A percentile compares a stretch with the other conserved stretches of the same genome.
phyloP scores from a whole-genome alignment of 495 filamentous ascomycete species.

The Penicillium psychrofluorescens region DNA sequence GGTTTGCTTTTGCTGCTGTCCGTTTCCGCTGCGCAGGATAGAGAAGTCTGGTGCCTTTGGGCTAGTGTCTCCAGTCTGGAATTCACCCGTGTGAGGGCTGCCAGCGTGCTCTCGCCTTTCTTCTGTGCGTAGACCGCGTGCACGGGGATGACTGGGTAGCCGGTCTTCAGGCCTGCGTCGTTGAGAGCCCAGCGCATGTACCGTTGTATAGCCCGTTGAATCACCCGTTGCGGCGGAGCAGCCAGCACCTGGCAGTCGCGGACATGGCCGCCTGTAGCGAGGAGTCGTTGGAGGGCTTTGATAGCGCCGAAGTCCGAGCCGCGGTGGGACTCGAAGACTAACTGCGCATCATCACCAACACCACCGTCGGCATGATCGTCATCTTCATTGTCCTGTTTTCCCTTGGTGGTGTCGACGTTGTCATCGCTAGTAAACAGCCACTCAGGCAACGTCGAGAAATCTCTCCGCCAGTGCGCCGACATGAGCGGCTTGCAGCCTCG shows the following conservation, averaged over 20 bases:
- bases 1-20: no score
- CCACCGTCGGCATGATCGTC: no score
- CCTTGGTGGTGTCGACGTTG: neutral
- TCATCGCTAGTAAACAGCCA: conserved; percentile 40
- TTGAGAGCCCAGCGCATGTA: conserved; percentile 38
- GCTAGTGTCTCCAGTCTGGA: conserved; percentile 22
- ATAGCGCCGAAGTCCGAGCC: conserved; percentile 31
- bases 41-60: conserved; percentile 12
- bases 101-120: conserved; percentile 19
- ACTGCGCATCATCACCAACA: neutral
- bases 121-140: conserved; percentile 25
- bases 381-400: conserved; percentile 17
- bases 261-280: conserved; percentile 31
- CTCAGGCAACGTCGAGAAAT: conserved; percentile 55
- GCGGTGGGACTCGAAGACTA: conserved; percentile 39
- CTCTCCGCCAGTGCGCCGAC: conserved; percentile 46
- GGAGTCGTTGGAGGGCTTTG: conserved; percentile 28
- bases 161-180: conserved; percentile 24
- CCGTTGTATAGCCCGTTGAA: conserved; percentile 24
- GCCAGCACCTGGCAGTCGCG: conserved; percentile 27
- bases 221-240: conserved; percentile 18
- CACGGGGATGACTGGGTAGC: conserved; percentile 15
- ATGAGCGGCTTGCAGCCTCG: conserved; percentile 56
- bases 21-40: no score
- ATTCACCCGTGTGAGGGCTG: conserved; percentile 22